phyloP scores from a whole-genome alignment of 2,329 filamentous ascomycete species.

The Nannizziopsis barbatae region DNA sequence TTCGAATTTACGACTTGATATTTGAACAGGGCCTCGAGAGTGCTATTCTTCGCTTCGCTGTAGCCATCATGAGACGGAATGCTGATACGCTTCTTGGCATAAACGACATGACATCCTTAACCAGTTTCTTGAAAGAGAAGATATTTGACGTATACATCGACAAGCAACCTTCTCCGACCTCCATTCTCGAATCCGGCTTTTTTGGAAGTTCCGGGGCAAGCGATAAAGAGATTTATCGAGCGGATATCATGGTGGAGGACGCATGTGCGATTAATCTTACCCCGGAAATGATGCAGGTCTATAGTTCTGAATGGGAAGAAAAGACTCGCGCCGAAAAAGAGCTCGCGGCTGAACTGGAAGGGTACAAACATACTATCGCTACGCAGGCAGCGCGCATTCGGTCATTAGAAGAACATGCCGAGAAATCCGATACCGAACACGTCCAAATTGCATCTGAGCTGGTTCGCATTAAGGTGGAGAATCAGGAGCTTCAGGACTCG shows the following conservation, averaged over 20 bases:
- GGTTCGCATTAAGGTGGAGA: slow-evolving; percentile 84
- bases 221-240: slow-evolving; percentile 92
- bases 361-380: slow-evolving; percentile 55
- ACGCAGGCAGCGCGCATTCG: slow-evolving; percentile 66
- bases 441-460: slow-evolving; percentile 82
- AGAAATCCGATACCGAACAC: slow-evolving; percentile 82
- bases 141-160: slow-evolving; percentile 97
- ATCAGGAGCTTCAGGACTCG: slow-evolving; percentile 75
- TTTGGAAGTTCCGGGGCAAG: slow-evolving; percentile 82
- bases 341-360: slow-evolving; percentile 68
- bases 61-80: slow-evolving; percentile 95
- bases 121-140: slow-evolving; percentile 82
- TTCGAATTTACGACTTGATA: slow-evolving; percentile 93
- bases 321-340: slow-evolving; percentile 72
- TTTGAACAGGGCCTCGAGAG: slow-evolving; percentile 78
- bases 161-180: slow-evolving; percentile 79
- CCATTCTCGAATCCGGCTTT: slow-evolving; percentile 90
- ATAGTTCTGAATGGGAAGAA: slow-evolving; percentile 84
- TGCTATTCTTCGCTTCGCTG: slow-evolving; percentile 86
- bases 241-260: slow-evolving; percentile 85
- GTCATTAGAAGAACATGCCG: slow-evolving; percentile 72
- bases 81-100: slow-evolving; percentile 63
- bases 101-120: slow-evolving; percentile 83
- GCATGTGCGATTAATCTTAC: slow-evolving; percentile 81
- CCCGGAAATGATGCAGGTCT: slow-evolving; percentile 66